Evolutionary conservation across 257 asterid genomes (phyloP).

Genomic region (Ilex aquifolium): DNA sequence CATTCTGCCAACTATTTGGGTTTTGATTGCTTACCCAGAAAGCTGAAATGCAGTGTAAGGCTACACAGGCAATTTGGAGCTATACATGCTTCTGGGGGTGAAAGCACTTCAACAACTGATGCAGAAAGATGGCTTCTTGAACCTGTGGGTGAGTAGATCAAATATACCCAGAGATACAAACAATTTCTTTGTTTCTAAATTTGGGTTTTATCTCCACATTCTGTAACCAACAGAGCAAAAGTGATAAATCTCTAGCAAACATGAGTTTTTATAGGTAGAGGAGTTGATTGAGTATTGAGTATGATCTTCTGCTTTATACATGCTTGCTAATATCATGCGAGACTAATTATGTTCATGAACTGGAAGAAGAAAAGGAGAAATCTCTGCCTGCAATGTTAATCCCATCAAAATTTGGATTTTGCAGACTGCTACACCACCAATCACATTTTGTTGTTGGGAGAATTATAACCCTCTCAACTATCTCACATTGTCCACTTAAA

Average conservation of each 20-base stretch:
- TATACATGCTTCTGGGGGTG: slow-evolving; percentile 42
- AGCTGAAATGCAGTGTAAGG: slow-evolving; percentile 28
- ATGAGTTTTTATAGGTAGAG: background rate
- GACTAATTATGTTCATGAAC: no score
- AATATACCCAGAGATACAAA: background rate
- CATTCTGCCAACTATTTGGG: slow-evolving; percentile 15
- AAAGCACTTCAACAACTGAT: slow-evolving; percentile 21
- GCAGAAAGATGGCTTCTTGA: slow-evolving; percentile 74
- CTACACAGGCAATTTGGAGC: slow-evolving; percentile 45
- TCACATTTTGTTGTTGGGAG: no score
- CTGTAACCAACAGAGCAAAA: background rate
- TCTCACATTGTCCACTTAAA: no score
- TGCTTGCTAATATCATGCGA: no score
- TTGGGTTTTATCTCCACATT: background rate
- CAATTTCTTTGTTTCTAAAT: background rate
- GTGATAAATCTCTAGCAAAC: no score
- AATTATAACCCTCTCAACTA: no score
- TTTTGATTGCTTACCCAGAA: slow-evolving; percentile 40
- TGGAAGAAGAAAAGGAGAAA: no score
- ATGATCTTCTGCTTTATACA: no score
- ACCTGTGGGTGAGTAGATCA: slow-evolving; percentile 46
- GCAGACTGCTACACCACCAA: no score
- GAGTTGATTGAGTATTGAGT: no score
- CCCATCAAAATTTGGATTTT: no score
- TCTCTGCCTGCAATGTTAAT: no score